These are phyloP conservation scores for Diversispora eburnea DNA, from an alignment of 192 early-diverging fungal genomes.

Conservation along the genomic window DNA sequence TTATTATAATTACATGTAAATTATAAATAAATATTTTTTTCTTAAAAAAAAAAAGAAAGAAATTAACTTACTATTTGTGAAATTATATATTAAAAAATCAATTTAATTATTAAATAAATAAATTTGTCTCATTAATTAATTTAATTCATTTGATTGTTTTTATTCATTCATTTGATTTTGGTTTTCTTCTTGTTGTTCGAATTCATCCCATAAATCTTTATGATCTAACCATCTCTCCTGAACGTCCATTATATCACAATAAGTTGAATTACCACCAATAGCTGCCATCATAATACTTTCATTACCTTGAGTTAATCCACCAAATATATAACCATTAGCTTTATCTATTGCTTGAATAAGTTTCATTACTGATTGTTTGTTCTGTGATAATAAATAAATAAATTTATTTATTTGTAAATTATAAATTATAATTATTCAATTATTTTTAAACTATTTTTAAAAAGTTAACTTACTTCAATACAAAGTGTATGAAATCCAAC, in stretches of 20 bases:
- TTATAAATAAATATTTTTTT: too few species aligned
- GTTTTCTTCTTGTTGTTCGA: not conserved
- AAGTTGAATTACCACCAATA: slow-evolving; percentile 35
- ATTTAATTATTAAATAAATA: too few species aligned
- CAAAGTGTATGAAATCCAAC: slow-evolving; percentile 90
- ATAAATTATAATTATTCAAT: too few species aligned
- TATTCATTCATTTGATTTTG: not conserved
- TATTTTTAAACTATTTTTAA: not conserved
- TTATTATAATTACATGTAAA: too few species aligned
- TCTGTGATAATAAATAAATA: slow-evolving; percentile 44
- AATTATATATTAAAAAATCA: too few species aligned
- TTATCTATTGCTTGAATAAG: slow-evolving; percentile 81
- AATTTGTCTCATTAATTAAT: not conserved
- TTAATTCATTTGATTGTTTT: not conserved
- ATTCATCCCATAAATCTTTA: slow-evolving; percentile 17
- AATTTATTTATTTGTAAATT: not conserved
- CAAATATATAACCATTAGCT: slow-evolving; percentile 90
- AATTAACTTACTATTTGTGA: too few species aligned
- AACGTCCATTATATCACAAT: slow-evolving; percentile 43
- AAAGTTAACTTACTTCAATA: slow-evolving; percentile 33
- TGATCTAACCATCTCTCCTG: slow-evolving; percentile 46
- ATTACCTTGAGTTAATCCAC: slow-evolving; percentile 71
- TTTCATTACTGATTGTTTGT: slow-evolving; percentile 77
- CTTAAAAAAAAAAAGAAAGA: too few species aligned
- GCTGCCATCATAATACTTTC: slow-evolving; percentile 70